Evolutionary conservation across 2,329 filamentous ascomycete species (phyloP).

Genomic region (Cercospora sesami): DNA sequence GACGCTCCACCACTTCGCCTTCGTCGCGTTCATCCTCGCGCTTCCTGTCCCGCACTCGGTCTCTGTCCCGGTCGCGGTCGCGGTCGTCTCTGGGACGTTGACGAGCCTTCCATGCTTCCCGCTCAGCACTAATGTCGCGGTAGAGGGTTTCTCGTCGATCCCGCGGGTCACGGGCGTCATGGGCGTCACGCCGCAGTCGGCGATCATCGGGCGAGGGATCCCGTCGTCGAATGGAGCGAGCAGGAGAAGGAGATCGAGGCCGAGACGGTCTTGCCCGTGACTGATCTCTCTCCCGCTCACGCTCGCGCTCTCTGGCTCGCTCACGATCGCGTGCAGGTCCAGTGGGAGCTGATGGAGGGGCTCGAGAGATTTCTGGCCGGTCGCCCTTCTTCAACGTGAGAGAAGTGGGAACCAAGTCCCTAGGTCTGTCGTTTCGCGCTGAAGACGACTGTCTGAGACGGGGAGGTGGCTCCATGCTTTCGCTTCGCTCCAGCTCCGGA

Average conservation of each 20-base stretch:
- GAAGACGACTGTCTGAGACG: constrained; percentile 34
- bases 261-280: constrained; percentile 27
- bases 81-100: constrained; percentile 31
- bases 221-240: constrained; percentile 32
- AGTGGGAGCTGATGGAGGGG: constrained; percentile 22
- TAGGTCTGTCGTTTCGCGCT: constrained; percentile 29
- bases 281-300: constrained; percentile 14
- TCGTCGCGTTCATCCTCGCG: constrained; percentile 31
- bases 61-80: constrained; percentile 29
- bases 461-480: constrained; percentile 44
- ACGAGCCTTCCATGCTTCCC: constrained; percentile 37
- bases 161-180: constrained; percentile 14
- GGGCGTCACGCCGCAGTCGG: constrained; percentile 15
- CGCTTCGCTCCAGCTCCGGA: constrained; percentile 51
- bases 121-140: constrained; percentile 38
- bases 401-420: constrained; percentile 37
- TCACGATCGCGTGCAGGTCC: constrained; percentile 23
- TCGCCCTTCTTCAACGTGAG: constrained; percentile 37
- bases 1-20: constrained; percentile 36
- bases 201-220: constrained; percentile 32
- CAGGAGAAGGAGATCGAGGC: constrained; percentile 33
- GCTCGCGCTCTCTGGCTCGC: constrained; percentile 1
- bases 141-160: constrained; percentile 32
- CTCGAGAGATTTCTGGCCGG: constrained; percentile 19
- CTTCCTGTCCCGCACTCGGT: constrained; percentile 30